Evolutionary conservation across 306 rosid species (phyloP), one percentile per base, ranked within the genome.

Genomic region (Abrus precatorius): DNA sequence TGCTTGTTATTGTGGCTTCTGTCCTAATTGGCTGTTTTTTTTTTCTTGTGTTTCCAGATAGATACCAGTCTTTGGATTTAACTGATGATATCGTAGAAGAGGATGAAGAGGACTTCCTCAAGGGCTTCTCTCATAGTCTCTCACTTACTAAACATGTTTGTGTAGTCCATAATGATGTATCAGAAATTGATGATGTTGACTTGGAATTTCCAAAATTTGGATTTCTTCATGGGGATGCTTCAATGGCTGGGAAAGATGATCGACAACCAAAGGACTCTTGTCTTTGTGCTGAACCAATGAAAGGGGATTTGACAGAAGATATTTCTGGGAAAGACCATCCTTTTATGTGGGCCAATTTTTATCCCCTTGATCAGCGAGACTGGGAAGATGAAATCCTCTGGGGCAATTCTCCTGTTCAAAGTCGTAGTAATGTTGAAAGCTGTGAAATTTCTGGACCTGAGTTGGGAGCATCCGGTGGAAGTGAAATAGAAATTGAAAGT

Each of bases 301-400:
- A 90, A 84, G 86, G 66, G 32, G 88, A 79, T 78, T 74, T 49
- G 5, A 49, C 32, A 12, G 86, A 43, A 6, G 85, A 79, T 69
- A 52, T 65, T 88, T 80, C 83, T 47, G 12, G 65, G 80, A 88
- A 83, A 76, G 82, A 71, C 53, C 79, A 80, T 68, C 77, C 86
- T 67, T 86, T 87, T 13, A 56, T 9, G 30, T 59, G 79, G 69
- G 36, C 90, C 78, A 75, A 86, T 41, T 83, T 93, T 80, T 91
- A 91, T 76, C 94, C 97, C 71, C 92, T 91, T 74, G 98, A 95
- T 90, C 99, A 90, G 81, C 93, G 83, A 82, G 91, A 91, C 69
- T 95, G 99, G 99, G 99, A 95, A 85, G 92, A 88, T 69, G 86
- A 82, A 65, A 95, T 95, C 83, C 63, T 84, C 68, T 95, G 99